A percentile compares a stretch with the other conserved stretches of the same genome.
Conservation (phyloP, 306 rosid species). For the Arachis stenosperma region DNA sequence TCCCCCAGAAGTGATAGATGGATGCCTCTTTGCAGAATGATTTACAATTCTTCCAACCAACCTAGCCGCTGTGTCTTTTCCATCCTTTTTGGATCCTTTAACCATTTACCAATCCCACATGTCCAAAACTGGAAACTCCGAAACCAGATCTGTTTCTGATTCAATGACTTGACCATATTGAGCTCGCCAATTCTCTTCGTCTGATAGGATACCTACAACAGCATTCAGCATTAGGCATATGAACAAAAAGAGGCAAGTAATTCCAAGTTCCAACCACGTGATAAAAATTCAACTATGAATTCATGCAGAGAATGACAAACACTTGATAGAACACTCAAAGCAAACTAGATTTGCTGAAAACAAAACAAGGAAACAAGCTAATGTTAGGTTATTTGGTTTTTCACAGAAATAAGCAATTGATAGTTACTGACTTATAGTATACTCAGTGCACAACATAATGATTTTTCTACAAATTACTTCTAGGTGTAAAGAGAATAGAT, state of each 20-base stretch:
- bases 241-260: constrained; percentile 20
- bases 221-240: constrained; percentile 8
- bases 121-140: constrained; percentile 53
- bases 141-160: constrained; percentile 51
- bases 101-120: constrained; percentile 91
- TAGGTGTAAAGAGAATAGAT: background rate
- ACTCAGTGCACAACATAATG: background rate
- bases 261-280: background rate
- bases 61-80: constrained; percentile 56
- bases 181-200: constrained; percentile 92
- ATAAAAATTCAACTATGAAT: constrained; percentile 13
- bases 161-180: constrained; percentile 90
- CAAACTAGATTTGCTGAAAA: constrained; percentile 29
- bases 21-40: constrained; percentile 74
- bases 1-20: constrained; percentile 69
- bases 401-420: constrained; percentile 30
- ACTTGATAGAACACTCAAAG: background rate
- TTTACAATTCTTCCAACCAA: constrained; percentile 74
- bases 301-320: constrained; percentile 13
- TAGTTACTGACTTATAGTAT: constrained; percentile 28
- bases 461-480: constrained; percentile 3
- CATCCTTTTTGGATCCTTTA: constrained; percentile 55
- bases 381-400: constrained; percentile 24
- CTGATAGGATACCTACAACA: constrained; percentile 52
- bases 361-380: constrained; percentile 25